phyloP scores from a whole-genome alignment of 2,329 filamentous ascomycete species.

The Arthroderma sp. region DNA sequence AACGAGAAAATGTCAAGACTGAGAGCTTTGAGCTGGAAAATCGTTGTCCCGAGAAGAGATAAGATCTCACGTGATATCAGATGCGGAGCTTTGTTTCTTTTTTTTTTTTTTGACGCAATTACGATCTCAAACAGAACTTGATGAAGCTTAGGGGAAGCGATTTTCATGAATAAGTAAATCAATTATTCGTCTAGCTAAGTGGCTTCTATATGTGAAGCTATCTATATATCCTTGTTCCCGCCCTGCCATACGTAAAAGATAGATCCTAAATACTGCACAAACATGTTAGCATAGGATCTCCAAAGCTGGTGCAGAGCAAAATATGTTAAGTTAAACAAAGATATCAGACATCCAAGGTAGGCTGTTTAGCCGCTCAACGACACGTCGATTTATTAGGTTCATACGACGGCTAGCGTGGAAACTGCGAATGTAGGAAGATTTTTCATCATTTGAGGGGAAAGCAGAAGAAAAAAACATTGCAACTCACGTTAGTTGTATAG shows the following conservation, averaged over 20 bases:
- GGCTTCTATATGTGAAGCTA: neutral
- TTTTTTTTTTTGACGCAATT: neutral
- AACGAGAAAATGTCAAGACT: too few relatives aligned
- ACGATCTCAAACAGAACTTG: too few relatives aligned
- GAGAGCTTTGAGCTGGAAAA: too few relatives aligned
- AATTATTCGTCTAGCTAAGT: too few relatives aligned
- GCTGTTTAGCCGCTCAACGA: slow-evolving; percentile 35
- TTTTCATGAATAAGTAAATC: too few relatives aligned
- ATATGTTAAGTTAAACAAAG: neutral
- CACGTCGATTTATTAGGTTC: slow-evolving; percentile 35
- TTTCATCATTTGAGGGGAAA: slow-evolving; percentile 34
- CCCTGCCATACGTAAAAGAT: neutral
- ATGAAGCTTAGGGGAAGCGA: too few relatives aligned
- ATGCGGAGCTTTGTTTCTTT: neutral
- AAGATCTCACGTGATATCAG: too few relatives aligned
- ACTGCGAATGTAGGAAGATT: slow-evolving; percentile 48
- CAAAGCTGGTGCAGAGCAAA: neutral
- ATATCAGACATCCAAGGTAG: slow-evolving; percentile 40
- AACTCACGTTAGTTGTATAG: slow-evolving; percentile 2
- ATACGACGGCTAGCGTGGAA: slow-evolving; percentile 44
- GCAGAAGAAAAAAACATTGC: slow-evolving; percentile 5
- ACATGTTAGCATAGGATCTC: neutral
- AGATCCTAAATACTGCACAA: neutral
- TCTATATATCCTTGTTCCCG: neutral
- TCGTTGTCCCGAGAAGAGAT: too few relatives aligned